These are phyloP conservation scores for Exophiala oligosperma DNA, from an alignment of 2,329 filamentous ascomycete genomes.

Conservation along the genomic window DNA sequence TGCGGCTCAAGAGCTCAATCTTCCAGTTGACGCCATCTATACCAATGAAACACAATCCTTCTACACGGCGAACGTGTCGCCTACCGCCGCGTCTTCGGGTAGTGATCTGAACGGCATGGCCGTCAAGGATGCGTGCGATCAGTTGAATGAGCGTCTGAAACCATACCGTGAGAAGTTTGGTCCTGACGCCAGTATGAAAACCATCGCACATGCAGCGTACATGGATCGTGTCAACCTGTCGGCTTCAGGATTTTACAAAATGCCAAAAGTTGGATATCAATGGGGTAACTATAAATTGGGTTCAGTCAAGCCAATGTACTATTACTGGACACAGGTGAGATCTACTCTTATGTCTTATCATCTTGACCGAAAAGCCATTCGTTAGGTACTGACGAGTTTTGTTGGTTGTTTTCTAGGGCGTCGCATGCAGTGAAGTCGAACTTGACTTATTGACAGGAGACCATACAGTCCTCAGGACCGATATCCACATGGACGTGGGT, in stretches of 20 bases:
- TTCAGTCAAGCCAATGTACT: conserved; percentile 95
- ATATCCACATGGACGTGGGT: conserved; percentile 94
- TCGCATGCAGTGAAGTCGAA: conserved; percentile 87
- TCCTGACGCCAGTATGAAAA: conserved; percentile 75
- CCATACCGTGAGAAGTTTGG: conserved; percentile 86
- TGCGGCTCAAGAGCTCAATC: conserved; percentile 80
- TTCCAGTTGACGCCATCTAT: conserved; percentile 79
- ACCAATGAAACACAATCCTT: conserved; percentile 96
- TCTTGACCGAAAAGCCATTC: neutral
- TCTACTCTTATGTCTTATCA: neutral
- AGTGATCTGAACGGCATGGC: conserved; percentile 96
- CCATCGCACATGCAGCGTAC: conserved; percentile 88
- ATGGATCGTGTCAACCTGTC: conserved; percentile 95
- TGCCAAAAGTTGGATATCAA: conserved; percentile 91
- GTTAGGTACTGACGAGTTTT: too few relatives aligned
- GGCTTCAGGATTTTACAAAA: conserved; percentile 96
- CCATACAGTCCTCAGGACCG: conserved; percentile 87
- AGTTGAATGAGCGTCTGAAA: conserved; percentile 81
- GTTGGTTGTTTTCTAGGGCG: conserved; percentile 58
- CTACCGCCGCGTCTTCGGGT: conserved; percentile 90
- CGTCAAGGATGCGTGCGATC: conserved; percentile 85
- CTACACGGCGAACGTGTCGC: conserved; percentile 89
- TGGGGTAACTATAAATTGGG: conserved; percentile 64
- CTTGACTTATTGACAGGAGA: conserved; percentile 90
- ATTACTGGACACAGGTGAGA: conserved; percentile 78